Base-by-base conservation (phyloP, 1,139 yeast species). In the Yamadazyma triangularis region DNA sequence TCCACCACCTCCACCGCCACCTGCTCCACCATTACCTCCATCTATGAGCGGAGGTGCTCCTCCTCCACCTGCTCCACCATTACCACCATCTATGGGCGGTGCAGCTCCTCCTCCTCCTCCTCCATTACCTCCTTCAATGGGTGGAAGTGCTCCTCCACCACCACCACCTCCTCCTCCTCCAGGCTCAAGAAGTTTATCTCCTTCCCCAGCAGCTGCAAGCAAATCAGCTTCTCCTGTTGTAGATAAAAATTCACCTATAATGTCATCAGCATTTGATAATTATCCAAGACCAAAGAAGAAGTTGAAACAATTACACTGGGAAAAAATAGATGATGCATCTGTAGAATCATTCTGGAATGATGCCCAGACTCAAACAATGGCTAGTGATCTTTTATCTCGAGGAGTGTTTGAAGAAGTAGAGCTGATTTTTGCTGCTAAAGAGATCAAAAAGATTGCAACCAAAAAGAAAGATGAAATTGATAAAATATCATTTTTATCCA, bases 301-400 rank as follows among this genome's bases (percentile, higher is more conserved):
- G 65, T 64, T 83, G 56, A 83, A 83, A 51, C 94, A 83, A 53
- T 63, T 83, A 42, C 94, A 84, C 48, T 84, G 93, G 93, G 93
- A 84, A 44, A 83, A 82, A 47, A 64, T 83, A 35, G 91, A 83
- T 23, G 52, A 52, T 20, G 37, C 36, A 7, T 69, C 81, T 2
- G 72, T 69, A 23, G 73, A 76, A 36, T 79, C 91, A 0, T 79
- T 83, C 52, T 83, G 93, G 93, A 56, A 60, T 23, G 51, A 57
- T 25, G 48, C 64, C 4, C 50, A 55, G 29, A 53, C 63, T 3
- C 56, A 53, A 23, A 41, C 54, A 2, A 64, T 79, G 50, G 86
- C 86, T 1, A 69, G 64, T 35, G 82, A 79, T 34, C 64, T 83
- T 39, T 56, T 72, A 57, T 72, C 73, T 11, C 77, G 65, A 41